Percentiles rank a stretch among this genome's conserved stretches.
Conservation (phyloP, 176 grass and related monocot genomes). For the Triticum aestivum region DNA sequence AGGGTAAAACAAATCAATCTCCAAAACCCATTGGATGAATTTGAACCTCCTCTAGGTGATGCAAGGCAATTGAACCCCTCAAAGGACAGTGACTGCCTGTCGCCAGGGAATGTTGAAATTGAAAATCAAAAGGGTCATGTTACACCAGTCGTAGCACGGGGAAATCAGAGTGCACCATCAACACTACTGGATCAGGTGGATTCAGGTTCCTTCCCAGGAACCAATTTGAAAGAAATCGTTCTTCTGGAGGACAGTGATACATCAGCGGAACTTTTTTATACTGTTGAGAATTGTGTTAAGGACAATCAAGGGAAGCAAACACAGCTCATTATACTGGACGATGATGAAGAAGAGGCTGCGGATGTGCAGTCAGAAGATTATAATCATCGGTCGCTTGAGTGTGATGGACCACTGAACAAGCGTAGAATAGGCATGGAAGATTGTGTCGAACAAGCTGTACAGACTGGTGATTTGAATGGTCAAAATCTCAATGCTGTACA, state of each 20-base stretch:
- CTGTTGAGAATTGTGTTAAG: conserved; percentile 5
- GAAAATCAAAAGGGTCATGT: not conserved
- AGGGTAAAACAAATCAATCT: conserved; percentile 12
- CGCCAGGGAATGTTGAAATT: not conserved
- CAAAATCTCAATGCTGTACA: not conserved
- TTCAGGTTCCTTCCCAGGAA: not conserved
- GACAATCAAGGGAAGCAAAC: conserved; percentile 13
- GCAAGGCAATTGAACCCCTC: not conserved
- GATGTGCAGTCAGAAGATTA: not conserved
- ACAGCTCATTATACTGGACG: not conserved
- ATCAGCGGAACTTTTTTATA: not conserved
- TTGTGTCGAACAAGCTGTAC: conserved; percentile 11
- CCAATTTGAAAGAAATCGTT: not conserved
- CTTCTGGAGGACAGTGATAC: not conserved
- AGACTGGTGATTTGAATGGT: conserved; percentile 3
- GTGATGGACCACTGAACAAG: conserved; percentile 17
- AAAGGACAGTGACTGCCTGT: conserved; percentile 6
- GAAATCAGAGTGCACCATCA: conserved; percentile 7
- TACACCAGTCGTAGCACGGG: not conserved
- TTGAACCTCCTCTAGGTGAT: not conserved
- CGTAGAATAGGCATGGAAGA: not conserved
- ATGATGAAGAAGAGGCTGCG: conserved; percentile 16
- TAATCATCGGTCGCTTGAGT: conserved; percentile 2
- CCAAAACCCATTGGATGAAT: not conserved
- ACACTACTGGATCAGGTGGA: not conserved